phyloP scores from a whole-genome alignment of 441 rosid species.

The Jatropha multifida region DNA sequence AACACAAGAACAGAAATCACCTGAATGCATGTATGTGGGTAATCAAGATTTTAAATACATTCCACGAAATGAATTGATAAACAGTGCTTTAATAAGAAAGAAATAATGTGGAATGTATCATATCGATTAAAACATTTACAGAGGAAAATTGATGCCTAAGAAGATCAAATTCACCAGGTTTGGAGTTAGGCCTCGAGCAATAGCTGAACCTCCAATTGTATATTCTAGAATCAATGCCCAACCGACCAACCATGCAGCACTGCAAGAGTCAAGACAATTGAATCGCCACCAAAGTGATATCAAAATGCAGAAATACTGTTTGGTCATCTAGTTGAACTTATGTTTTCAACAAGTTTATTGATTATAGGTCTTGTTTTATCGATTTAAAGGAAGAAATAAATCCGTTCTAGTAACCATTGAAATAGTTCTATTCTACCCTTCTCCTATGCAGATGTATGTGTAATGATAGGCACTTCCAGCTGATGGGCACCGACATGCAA shows the following conservation, averaged over 20 bases:
- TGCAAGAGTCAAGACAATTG: slow-evolving; percentile 22
- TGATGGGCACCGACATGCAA: slow-evolving; percentile 91
- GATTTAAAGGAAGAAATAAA: neutral
- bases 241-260: slow-evolving; percentile 94
- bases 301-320: neutral
- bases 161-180: slow-evolving; percentile 61
- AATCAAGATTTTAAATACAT: neutral
- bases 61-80: neutral
- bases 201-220: slow-evolving; percentile 92
- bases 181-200: slow-evolving; percentile 96
- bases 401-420: neutral
- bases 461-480: slow-evolving; percentile 99
- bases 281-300: slow-evolving; percentile 5
- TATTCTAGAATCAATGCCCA: slow-evolving; percentile 96
- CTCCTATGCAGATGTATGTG: slow-evolving; percentile 92
- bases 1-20: neutral
- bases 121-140: neutral
- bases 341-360: neutral
- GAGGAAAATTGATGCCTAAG: neutral
- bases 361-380: neutral
- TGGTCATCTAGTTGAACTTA: neutral
- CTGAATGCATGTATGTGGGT: neutral
- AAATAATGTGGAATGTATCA: neutral
- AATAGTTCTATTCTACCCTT: slow-evolving; percentile 53
- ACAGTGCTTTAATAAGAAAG: neutral